Base-by-base conservation (phyloP, 208 protist species). In the Leishmania major region DNA sequence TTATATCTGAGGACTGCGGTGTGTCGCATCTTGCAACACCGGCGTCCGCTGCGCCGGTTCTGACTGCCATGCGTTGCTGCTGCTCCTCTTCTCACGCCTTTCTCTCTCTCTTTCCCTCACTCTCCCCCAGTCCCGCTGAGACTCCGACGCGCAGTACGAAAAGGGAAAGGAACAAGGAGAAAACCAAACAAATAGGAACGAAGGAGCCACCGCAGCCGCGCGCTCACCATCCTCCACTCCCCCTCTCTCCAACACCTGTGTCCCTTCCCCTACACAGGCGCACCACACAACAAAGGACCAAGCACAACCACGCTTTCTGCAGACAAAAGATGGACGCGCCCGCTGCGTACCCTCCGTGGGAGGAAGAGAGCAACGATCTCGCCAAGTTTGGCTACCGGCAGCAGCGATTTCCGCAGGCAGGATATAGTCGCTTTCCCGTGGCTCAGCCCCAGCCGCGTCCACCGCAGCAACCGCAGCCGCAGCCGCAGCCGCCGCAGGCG, bases 401-500 rank as follows among this genome's bases (percentile, higher is more conserved):
- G 73, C 73, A 77, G 51, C 47, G 73, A 40, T 62, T 62, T 66
- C 53, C 28, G 40, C 75, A 78, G 28, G 19, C 51, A 28, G 45
- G 43, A 31, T 45, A 74, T 66, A 74, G 37, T 73, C 77, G 67
- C 35, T 40, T 66, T 66, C 47, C 62, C 0, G 78, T 66, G 72
- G 73, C 83, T 10, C 55, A 76, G 77, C 45, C 62, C 8, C 75
- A 49, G 57, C 82, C 66, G 25, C 49, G 47, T 47, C 31, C 28
- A n/a, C 80, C 73, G 17, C 70, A 73, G 64, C 70, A 53, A 47
- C 81, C 60, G 73, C 80, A 81, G 45, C 84, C 71, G 73, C 80
- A 81, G 45, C 84, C 71, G 40, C 84, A 80, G 75, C 76, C 40
- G 49, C 82, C 66, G 74, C 79, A 79, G 47, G 62, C 64, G 47